These are phyloP conservation scores for Rhizopogon vulgaris DNA, from an alignment of 768 basidiomycete genomes.

Conservation along the genomic window DNA sequence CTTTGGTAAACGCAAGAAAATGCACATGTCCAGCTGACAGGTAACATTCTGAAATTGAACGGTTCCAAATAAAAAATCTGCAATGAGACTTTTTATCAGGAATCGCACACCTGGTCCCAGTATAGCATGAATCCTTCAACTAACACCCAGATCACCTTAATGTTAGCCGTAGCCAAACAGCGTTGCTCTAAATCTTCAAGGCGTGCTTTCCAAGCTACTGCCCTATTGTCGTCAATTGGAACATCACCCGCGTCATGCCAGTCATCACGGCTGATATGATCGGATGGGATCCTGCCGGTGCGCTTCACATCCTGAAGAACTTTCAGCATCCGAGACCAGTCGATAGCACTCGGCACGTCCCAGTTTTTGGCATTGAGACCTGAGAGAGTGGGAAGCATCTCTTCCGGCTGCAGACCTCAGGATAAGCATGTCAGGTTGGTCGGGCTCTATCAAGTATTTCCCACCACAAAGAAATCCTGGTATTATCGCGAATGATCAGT, in stretches of 20 bases:
- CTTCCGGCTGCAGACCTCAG: conserved; percentile 16
- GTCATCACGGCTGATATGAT: conserved; percentile 62
- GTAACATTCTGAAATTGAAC: conserved; percentile 49
- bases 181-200: conserved; percentile 46
- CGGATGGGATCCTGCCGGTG: conserved; percentile 63
- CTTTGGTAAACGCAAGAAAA: conserved; percentile 83
- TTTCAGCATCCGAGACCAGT: conserved; percentile 70
- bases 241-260: conserved; percentile 81
- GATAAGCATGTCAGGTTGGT: not conserved
- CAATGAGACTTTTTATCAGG: not conserved
- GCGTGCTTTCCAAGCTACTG: conserved; percentile 40
- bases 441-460: conserved; percentile 17
- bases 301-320: conserved; percentile 60
- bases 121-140: conserved; percentile 94
- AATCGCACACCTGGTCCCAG: conserved; percentile 62
- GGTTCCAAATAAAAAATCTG: not conserved
- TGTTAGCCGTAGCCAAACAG: conserved; percentile 32
- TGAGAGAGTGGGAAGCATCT: conserved; percentile 44
- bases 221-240: conserved; percentile 41
- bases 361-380: conserved; percentile 72
- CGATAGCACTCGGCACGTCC: conserved; percentile 89
- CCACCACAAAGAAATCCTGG: conserved; percentile 87
- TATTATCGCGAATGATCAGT: conserved; percentile 3
- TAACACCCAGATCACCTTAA: conserved; percentile 68
- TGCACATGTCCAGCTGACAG: conserved; percentile 64